Percentiles rank a stretch among this genome's conserved stretches.
phyloP scores from a whole-genome alignment of 768 basidiomycete genomes.

The Rickenella mellea region DNA sequence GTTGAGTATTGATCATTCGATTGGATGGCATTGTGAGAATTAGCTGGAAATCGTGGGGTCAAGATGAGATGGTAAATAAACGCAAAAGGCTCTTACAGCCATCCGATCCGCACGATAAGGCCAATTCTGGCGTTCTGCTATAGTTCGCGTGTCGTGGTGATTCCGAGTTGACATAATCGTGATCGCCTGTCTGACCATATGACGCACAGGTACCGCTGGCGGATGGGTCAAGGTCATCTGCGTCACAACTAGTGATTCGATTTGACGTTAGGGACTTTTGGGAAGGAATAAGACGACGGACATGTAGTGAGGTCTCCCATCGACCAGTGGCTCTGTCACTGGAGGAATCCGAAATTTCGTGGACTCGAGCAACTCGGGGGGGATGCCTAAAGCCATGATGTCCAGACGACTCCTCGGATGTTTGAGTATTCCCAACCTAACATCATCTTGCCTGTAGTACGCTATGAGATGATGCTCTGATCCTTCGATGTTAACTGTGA shows the following conservation, averaged over 20 bases:
- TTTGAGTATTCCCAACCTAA: constrained; percentile 57
- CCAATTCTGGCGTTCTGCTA: no score
- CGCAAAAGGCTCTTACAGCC: no score
- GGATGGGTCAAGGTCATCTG: constrained; percentile 10
- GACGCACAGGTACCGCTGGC: not conserved
- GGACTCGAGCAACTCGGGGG: constrained; percentile 66
- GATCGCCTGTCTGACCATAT: no score
- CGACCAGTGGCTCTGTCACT: constrained; percentile 62
- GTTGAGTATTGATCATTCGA: no score
- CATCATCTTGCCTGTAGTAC: constrained; percentile 77
- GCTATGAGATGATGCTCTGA: constrained; percentile 77
- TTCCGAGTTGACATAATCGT: no score
- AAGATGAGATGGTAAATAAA: no score
- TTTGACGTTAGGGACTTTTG: constrained; percentile 3
- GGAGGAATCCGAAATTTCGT: constrained; percentile 82
- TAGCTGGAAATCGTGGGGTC: no score
- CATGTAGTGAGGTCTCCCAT: constrained; percentile 60
- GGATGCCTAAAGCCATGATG: constrained; percentile 64
- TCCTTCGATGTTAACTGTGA: constrained; percentile 71
- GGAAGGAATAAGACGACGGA: constrained; percentile 24
- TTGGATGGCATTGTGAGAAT: no score
- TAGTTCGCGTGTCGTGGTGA: no score
- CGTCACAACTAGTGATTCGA: constrained; percentile 11
- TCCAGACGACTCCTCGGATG: constrained; percentile 62
- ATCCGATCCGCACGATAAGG: no score